phyloP scores from a whole-genome alignment of 768 basidiomycete genomes.

The Coprinellus aureogranulatus region DNA sequence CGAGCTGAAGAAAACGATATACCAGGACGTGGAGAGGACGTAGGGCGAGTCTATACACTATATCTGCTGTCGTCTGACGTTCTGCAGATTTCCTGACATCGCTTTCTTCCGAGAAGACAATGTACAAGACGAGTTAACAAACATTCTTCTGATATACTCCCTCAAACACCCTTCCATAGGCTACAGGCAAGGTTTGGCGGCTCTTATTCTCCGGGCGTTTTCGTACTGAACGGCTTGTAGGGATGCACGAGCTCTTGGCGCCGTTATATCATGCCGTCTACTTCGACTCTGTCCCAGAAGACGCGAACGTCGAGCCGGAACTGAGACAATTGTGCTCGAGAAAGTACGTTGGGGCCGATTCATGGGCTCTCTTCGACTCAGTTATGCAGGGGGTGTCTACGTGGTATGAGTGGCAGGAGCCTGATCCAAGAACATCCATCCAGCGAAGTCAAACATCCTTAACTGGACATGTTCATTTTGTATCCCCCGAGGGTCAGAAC shows the following conservation, averaged over 20 bases:
- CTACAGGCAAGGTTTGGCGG: conserved; percentile 87
- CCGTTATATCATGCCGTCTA: conserved; percentile 82
- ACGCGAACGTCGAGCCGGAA: conserved; percentile 13
- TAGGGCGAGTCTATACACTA: conserved; percentile 38
- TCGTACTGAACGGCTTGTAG: no score
- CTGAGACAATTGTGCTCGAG: conserved; percentile 64
- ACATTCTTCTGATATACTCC: conserved; percentile 84
- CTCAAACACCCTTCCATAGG: conserved; percentile 78
- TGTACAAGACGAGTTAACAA: conserved; percentile 77
- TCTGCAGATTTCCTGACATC: conserved; percentile 92
- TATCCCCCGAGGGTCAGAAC: conserved; percentile 44
- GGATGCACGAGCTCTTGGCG: conserved; percentile 97
- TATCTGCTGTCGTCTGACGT: background rate
- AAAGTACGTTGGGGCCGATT: conserved; percentile 78
- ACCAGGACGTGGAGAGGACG: conserved; percentile 96
- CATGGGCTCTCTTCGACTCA: conserved; percentile 76
- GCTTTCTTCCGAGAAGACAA: conserved; percentile 77
- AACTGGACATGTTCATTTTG: conserved; percentile 43
- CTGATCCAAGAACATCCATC: background rate
- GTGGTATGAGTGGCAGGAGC: conserved; percentile 75
- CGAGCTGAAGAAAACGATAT: conserved; percentile 84
- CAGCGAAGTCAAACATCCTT: conserved; percentile 17
- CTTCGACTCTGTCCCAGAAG: conserved; percentile 66
- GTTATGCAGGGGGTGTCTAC: conserved; percentile 78
- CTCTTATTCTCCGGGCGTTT: no score